These are phyloP conservation scores for Alternaria solani DNA, from an alignment of 2,329 filamentous ascomycete species.

Conservation along the genomic window DNA sequence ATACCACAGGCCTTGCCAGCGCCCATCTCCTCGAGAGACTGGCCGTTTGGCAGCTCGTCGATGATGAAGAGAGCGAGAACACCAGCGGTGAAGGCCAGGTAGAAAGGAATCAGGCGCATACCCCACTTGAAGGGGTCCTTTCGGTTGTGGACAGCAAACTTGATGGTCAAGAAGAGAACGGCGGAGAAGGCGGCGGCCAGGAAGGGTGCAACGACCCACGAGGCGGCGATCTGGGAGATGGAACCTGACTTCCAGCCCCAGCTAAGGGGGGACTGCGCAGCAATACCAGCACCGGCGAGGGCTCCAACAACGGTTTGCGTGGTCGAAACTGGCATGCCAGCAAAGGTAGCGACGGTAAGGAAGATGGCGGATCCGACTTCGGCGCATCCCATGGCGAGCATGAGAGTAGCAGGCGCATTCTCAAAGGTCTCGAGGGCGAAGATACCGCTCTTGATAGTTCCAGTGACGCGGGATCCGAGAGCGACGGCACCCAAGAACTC, in stretches of 20 bases:
- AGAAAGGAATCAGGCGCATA: slow-evolving; percentile 59
- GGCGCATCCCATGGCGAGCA: slow-evolving; percentile 67
- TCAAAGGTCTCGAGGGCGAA: slow-evolving; percentile 61
- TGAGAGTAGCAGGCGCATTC: slow-evolving; percentile 60
- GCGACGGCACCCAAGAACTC: slow-evolving; percentile 63
- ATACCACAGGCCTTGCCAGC: slow-evolving; percentile 40
- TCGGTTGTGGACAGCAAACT: slow-evolving; percentile 60
- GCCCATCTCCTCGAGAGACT: slow-evolving; percentile 41
- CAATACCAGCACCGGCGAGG: slow-evolving; percentile 67
- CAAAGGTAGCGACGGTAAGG: slow-evolving; percentile 63
- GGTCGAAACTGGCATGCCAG: slow-evolving; percentile 67
- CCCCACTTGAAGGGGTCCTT: slow-evolving; percentile 60
- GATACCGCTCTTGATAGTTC: slow-evolving; percentile 69
- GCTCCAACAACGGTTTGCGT: slow-evolving; percentile 69
- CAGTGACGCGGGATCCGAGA: slow-evolving; percentile 63
- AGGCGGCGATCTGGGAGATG: slow-evolving; percentile 51
- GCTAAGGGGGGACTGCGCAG: slow-evolving; percentile 40
- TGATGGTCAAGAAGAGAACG: slow-evolving; percentile 59
- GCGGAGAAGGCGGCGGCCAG: slow-evolving; percentile 60
- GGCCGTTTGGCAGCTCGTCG: slow-evolving; percentile 52
- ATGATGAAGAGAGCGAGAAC: slow-evolving; percentile 68
- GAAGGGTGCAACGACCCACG: slow-evolving; percentile 60
- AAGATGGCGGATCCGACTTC: slow-evolving; percentile 39
- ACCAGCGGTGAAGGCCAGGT: slow-evolving; percentile 58
- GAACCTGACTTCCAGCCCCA: slow-evolving; percentile 40